phyloP scores from a whole-genome alignment of 75 land plant genomes.

The Pseudotsuga menziesii region DNA sequence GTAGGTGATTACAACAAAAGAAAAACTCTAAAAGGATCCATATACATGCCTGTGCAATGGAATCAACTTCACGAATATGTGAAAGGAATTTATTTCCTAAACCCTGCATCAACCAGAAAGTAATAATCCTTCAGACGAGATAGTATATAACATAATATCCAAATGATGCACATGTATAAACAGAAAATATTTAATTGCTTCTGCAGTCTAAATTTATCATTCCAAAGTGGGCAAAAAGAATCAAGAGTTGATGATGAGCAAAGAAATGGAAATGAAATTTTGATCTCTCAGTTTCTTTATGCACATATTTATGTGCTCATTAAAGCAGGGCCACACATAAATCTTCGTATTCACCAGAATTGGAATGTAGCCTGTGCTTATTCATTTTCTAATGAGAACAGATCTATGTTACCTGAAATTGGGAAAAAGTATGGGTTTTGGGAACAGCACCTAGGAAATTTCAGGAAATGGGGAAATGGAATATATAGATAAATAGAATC shows the following conservation, averaged over 20 bases:
- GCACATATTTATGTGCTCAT: too few species aligned
- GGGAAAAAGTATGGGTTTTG: too few species aligned
- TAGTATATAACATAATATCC: neutral
- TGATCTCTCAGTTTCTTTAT: too few species aligned
- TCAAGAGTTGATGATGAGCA: neutral
- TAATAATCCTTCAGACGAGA: conserved; percentile 2
- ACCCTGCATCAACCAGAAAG: conserved; percentile 51
- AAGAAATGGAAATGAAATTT: too few species aligned
- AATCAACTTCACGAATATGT: conserved; percentile 98
- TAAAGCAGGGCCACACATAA: too few species aligned
- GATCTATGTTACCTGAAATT: too few species aligned
- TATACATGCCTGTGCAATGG: conserved; percentile 80
- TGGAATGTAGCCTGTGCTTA: too few species aligned
- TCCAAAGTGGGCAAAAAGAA: neutral
- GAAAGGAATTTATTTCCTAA: conserved; percentile 96
- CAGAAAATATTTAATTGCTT: neutral
- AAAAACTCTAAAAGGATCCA: conserved; percentile 2
- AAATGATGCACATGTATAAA: neutral
- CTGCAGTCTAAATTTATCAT: neutral
- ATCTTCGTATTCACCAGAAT: too few species aligned
- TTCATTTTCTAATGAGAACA: too few species aligned
- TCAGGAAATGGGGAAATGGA: too few species aligned
- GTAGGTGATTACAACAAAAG: neutral
- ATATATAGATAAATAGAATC: too few species aligned
- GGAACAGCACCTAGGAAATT: too few species aligned